These are phyloP conservation scores for Vaccinium corymbosum DNA, from an alignment of 148 eudicot species.

Conservation along the genomic window DNA sequence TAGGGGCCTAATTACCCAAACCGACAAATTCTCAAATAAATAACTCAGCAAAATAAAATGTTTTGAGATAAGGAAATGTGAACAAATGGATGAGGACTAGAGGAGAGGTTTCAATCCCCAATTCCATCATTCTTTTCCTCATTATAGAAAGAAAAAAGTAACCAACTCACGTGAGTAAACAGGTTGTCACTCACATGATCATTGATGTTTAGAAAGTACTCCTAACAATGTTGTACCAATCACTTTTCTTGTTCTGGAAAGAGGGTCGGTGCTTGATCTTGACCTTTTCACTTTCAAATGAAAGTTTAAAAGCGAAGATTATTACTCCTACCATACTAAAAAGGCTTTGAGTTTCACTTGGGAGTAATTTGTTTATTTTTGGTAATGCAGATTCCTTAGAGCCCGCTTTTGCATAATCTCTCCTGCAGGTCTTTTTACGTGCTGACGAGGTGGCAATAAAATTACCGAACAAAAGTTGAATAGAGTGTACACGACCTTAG, in stretches of 20 bases:
- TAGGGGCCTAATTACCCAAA: not conserved
- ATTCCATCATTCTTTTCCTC: not conserved
- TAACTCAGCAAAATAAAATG: not conserved
- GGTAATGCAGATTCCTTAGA: too few relatives aligned
- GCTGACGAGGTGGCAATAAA: too few relatives aligned
- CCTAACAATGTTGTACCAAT: not conserved
- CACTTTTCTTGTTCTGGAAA: not conserved
- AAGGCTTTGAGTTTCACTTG: not conserved
- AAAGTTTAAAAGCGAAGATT: not conserved
- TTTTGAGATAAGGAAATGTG: not conserved
- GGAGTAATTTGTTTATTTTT: not conserved
- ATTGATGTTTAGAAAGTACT: not conserved
- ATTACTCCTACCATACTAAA: too few relatives aligned
- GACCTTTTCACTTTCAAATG: not conserved
- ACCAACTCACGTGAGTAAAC: not conserved
- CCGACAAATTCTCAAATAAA: not conserved
- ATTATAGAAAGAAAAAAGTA: not conserved
- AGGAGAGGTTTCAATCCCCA: not conserved
- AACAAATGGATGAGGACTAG: not conserved
- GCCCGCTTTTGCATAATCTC: too few relatives aligned
- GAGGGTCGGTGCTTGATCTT: not conserved
- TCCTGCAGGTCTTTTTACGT: too few relatives aligned
- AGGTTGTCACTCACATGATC: not conserved
- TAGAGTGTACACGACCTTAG: too few relatives aligned
- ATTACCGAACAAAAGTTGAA: too few relatives aligned